Evolutionary conservation across 2,329 filamentous ascomycete species (phyloP).

Genomic region (Fusarium nurragi): DNA sequence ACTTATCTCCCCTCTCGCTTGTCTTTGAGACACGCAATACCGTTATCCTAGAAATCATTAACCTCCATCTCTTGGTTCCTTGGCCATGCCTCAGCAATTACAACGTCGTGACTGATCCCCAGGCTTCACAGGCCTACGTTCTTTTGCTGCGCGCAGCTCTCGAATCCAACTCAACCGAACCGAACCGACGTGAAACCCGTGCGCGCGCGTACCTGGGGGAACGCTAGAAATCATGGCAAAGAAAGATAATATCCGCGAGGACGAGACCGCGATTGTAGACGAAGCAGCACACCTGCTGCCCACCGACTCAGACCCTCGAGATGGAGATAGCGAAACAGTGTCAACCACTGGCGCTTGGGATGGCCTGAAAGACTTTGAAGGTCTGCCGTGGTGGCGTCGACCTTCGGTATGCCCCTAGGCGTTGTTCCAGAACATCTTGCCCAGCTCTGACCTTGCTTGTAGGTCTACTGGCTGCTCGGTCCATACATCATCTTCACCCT

Average conservation of each 20-base stretch:
- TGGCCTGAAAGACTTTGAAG: slow-evolving; percentile 66
- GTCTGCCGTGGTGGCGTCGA: slow-evolving; percentile 68
- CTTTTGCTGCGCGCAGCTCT: slow-evolving; percentile 17
- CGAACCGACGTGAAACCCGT: neutral
- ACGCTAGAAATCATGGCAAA: slow-evolving; percentile 21
- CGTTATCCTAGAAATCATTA: neutral
- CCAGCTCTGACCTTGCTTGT: slow-evolving; percentile 37
- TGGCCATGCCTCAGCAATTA: slow-evolving; percentile 27
- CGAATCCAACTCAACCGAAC: neutral
- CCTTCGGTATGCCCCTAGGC: slow-evolving; percentile 64
- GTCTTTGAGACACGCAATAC: slow-evolving; percentile 25
- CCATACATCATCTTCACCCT: slow-evolving; percentile 85
- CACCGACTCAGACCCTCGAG: slow-evolving; percentile 29
- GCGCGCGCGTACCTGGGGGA: neutral
- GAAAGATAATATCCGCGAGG: slow-evolving; percentile 1
- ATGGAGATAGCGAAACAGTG: slow-evolving; percentile 20
- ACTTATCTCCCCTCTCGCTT: slow-evolving; percentile 33
- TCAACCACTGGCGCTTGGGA: slow-evolving; percentile 53
- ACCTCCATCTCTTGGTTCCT: slow-evolving; percentile 4
- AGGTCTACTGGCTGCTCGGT: slow-evolving; percentile 85
- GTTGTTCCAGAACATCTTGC: neutral
- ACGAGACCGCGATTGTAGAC: slow-evolving; percentile 18
- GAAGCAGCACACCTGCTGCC: slow-evolving; percentile 55
- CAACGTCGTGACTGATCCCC: slow-evolving; percentile 11
- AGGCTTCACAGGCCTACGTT: slow-evolving; percentile 18